Evolutionary conservation across 352 stramenopile species (phyloP).

Genomic region (Phytophthora kernoviae): DNA sequence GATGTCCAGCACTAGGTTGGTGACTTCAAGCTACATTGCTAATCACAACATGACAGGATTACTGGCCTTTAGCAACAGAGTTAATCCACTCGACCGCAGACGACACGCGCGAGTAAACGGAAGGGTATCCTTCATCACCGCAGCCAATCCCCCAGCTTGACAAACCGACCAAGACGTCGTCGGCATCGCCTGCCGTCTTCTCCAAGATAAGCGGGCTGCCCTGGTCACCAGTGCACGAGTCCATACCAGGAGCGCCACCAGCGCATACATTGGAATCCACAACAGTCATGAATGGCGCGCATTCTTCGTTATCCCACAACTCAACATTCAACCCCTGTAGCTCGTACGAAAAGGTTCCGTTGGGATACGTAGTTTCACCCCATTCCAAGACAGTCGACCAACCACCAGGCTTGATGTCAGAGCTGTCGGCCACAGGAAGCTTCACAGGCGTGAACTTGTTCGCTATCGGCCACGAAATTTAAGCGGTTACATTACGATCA

Average conservation of each 20-base stretch:
- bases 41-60: too few relatives aligned
- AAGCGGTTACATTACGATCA: too few relatives aligned
- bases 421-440: slow-evolving; percentile 9
- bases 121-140: slow-evolving; percentile 23
- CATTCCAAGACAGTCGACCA: slow-evolving; percentile 26
- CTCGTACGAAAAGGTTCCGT: slow-evolving; percentile 11
- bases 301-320: slow-evolving; percentile 29
- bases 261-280: slow-evolving; percentile 48
- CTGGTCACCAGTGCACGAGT: slow-evolving; percentile 55
- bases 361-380: slow-evolving; percentile 11
- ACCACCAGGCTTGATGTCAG: slow-evolving; percentile 12
- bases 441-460: slow-evolving; percentile 27
- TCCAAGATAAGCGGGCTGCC: slow-evolving; percentile 38
- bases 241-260: slow-evolving; percentile 16
- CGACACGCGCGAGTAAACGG: slow-evolving; percentile 30
- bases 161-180: slow-evolving; percentile 54
- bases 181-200: slow-evolving; percentile 17
- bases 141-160: slow-evolving; percentile 49
- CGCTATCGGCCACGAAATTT: too few relatives aligned
- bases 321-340: slow-evolving; percentile 34
- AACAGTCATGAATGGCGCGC: slow-evolving; percentile 15
- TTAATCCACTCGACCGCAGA: slow-evolving; percentile 28
- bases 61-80: slow-evolving; percentile 5
- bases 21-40: background rate
- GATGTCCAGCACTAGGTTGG: too few relatives aligned